phyloP scores from a whole-genome alignment of 805 yeast genomes.

The Candida endomychidarum region DNA sequence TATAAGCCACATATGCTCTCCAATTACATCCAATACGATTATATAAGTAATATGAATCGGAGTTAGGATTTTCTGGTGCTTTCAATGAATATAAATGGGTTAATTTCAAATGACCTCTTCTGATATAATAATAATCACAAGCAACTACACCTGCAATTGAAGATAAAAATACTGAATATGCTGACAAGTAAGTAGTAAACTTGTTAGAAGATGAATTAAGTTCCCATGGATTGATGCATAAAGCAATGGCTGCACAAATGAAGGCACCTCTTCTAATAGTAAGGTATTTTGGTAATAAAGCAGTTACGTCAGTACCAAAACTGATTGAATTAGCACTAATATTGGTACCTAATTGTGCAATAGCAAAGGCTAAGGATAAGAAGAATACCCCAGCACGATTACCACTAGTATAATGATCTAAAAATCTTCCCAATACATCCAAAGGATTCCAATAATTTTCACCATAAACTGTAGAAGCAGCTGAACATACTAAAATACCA shows the following conservation, averaged over 20 bases:
- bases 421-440: constrained; percentile 66
- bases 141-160: constrained; percentile 45
- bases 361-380: constrained; percentile 38
- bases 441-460: constrained; percentile 81
- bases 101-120: constrained; percentile 68
- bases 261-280: constrained; percentile 44
- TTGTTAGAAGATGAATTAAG: constrained; percentile 37
- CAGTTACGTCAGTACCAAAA: constrained; percentile 43
- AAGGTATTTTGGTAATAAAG: constrained; percentile 38
- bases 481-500: constrained; percentile 82
- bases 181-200: constrained; percentile 44
- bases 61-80: constrained; percentile 32
- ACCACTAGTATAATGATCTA: constrained; percentile 42
- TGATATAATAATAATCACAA: constrained; percentile 50
- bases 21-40: constrained; percentile 68
- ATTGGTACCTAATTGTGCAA: constrained; percentile 44
- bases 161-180: constrained; percentile 44
- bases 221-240: constrained; percentile 44
- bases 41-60: constrained; percentile 54
- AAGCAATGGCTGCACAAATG: constrained; percentile 40
- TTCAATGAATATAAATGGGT: constrained; percentile 59
- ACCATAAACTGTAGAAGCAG: constrained; percentile 66
- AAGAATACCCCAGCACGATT: constrained; percentile 45
- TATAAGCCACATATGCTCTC: constrained; percentile 80
- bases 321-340: constrained; percentile 43